Evolutionary conservation across 2,329 filamentous ascomycete species (phyloP), one percentile per base, ranked within the genome.

Genomic region (Zymoseptoria tritici): DNA sequence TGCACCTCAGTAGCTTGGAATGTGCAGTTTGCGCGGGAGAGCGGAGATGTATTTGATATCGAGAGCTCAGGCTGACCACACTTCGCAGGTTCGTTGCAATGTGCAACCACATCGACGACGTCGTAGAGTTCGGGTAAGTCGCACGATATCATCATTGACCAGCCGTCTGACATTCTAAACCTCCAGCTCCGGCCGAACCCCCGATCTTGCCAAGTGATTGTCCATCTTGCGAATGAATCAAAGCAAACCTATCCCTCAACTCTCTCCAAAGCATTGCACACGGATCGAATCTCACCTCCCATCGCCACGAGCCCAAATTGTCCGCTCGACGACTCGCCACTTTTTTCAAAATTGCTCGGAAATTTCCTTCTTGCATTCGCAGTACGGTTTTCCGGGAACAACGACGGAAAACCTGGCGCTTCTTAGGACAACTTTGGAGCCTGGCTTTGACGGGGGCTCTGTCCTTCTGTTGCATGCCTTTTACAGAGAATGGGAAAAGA

Each of bases 61-160:
- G 6, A 16, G 36, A 2, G 3, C 1, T 3, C n/a, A 42, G 24
- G 11, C 36, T 42, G 13, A 42, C 36, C 11, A 24, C 22, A 16
- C 19, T 52, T 19, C 19, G 11, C 16, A 53, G 52, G 26, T 97
- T 97, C 77, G 92, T 97, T 74, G 92, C 92, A 72, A 90, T 97
- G 88, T 96, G 91, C 83, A 97, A 96, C 80, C 92, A 96, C 81
- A 88, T 97, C 73, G 92, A 97, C 83, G 92, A 97, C 78, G 86
- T 97, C 78, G 88, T 90, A 78, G 91, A 94, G 75, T 86, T 90
- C 77, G 88, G 84, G 84, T 88, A 86, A 75, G 83, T 81, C 73
- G 78, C 61, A 54, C 61, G 62, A 63, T 67, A 61, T 67, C 64
- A 60, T 63, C 20, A 46, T 20, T 57, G 57, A 57, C 56, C 51